Base-by-base conservation (phyloP, 106 monocot genomes). In the Triglochin maritima region DNA sequence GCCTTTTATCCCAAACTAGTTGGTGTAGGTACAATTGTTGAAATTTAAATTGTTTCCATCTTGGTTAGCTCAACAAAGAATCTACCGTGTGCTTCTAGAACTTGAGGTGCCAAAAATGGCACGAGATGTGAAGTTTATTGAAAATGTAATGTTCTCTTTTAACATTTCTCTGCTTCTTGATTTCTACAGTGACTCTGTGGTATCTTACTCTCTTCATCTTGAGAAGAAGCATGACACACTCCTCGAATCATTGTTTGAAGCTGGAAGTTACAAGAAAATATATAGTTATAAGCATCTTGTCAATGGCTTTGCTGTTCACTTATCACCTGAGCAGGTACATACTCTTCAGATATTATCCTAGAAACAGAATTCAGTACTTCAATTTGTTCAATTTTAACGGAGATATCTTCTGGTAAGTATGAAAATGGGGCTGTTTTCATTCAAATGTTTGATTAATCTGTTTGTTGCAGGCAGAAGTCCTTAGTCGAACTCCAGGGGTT, bases 231-330 rank as follows among this genome's bases (percentile, higher is more conserved):
- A 96, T 71, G 83, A 88, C 74, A 71, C 60, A 17, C 83, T 96
- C 56, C 87, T 96, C 44, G 90, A 88, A 42, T 88, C 90, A 8
- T 81, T 91, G 17, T 82, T 96, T 75, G 87, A 87, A 78, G 85
- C 60, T 72, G 85, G 90, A 15, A 86, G 81, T 43, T 91, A 96
- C 66, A 78, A 72, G 66, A 96, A 96, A 65, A 69, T 96, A 1
- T 96, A 96, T 70, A 91, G 90, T 69, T 96, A 91, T 58, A 74
- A 73, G 47, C 96, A 96, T 80, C 88, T 96, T 60, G 76, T 96
- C 10, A 96, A 96, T 84, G 96, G 88, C 29, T 96, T 96, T 72
- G 79, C 91, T 42, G 73, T 88, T 66, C 96, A 96, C 66, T 62
- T 86, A 80, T 80, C 85, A 60, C 77, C 77, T 52, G 82, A 88